Evolutionary conservation across 352 stramenopile genomes (phyloP), one percentile per base, ranked within the genome.

Genomic region (Phytophthora litchii): DNA sequence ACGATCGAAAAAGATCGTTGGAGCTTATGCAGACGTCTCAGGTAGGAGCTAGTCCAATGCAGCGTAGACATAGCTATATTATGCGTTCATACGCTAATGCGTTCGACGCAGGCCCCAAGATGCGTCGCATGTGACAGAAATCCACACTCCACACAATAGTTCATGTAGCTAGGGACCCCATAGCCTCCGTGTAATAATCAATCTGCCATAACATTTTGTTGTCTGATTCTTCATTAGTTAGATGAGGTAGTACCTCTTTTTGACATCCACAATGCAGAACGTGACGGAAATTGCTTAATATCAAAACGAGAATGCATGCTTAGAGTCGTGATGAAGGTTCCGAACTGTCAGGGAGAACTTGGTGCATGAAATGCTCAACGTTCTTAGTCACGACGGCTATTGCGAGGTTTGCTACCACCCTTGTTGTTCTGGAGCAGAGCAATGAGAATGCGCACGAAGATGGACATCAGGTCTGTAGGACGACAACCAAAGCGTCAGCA

Each of bases 361-460:
- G 8, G 5, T 29, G 10, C 31, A 31, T 19, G n/a, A 5, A 38
- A 17, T 23, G 9, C 7, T 25, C n/a, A 12, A 17, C 3, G 10
- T 34, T 25, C 50, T 72, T 72, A 78, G 50, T 69, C 37, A 14
- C 62, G 66, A 65, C 47, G 67, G 19, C 62, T 74, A 14, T 37
- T 42, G 27, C 52, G 52, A 38, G 70, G 54, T 52, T 73, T 84
- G 37, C 78, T 86, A 34, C 82, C 63, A 41, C 72, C 64, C 11
- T 74, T 74, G 19, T 70, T 70, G 64, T 91, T 93, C 54, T 83
- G 60, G 10, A 95, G 57, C 14, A 97, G 64, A 49, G 95, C 89
- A 49, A 92, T 68, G 48, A 93, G 67, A 25, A 97, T 80, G 72
- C 89, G 87, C 40, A 95, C 82, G 47, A 97, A 97, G 58, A 97